Evolutionary conservation across 73 alveolate genomes (phyloP), one percentile per base, ranked within the genome.

Genomic region (Paramecium octaurelia): DNA sequence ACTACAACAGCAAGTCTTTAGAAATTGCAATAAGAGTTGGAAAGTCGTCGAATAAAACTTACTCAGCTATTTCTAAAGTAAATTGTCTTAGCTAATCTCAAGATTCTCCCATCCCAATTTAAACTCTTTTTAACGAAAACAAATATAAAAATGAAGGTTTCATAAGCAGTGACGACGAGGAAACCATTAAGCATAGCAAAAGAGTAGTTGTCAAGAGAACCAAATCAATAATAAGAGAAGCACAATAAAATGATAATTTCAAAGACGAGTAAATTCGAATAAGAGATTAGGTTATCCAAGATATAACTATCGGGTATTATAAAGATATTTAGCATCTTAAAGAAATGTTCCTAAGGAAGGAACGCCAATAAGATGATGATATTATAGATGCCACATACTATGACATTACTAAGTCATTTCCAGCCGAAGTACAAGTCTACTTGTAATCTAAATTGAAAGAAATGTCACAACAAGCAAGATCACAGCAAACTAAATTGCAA

Each of bases 241-340:
- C 42, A 12, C 84, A 21, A 64, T 23, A 64, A 64, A 64, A 64
- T 64, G 84, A 27, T 64, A 34, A 64, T 64, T 64, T 64, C 24
- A 64, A 64, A 34, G 84, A 64, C 31, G 84, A 64, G 27, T 34
- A 64, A 64, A 64, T 64, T 31, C 42, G 46, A 64, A 64, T 64
- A 24, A 64, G 84, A 64, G 84, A 64, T 64, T 31, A 64, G 46
- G 46, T 64, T 8, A 64, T 64, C 12, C 8, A 64, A 34, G 84
- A 64, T 64, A 64, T 64, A 48, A 64, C 84, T 34, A 27, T 64
- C 7, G 84, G 84, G 84, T 64, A 64, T 64, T 64, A 64, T 64
- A 64, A 64, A 9, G 84, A 64, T 64, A 31, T 64, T 27, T 64
- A 64, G 29, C 84, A 64, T 18, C 84, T 64, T 27, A 64, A 64